phyloP scores from a whole-genome alignment of 805 yeast genomes.

The Hanseniaspora nectarophila region DNA sequence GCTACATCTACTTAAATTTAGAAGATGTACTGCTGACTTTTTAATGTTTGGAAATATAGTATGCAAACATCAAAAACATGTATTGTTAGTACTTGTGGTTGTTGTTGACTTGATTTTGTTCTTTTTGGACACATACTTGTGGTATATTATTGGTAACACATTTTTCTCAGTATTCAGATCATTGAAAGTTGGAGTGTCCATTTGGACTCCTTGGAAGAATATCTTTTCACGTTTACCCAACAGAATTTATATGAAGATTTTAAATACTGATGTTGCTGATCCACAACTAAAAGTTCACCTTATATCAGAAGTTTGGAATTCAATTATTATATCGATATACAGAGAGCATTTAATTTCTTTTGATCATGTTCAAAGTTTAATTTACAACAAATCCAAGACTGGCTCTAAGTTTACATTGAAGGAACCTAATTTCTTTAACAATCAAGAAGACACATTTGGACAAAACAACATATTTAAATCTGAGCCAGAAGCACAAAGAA shows the following conservation, averaged over 20 bases:
- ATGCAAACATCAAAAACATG: conserved; percentile 74
- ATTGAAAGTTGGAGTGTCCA: conserved; percentile 96
- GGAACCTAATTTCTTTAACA: conserved; percentile 97
- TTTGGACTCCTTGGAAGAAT: conserved; percentile 98
- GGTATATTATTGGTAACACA: conserved; percentile 95
- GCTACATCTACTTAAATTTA: conserved; percentile 59
- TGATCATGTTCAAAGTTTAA: conserved; percentile 93
- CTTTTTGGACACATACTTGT: conserved; percentile 96
- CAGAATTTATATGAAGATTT: conserved; percentile 93
- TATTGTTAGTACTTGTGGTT: conserved; percentile 84
- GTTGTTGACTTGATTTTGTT: conserved; percentile 85
- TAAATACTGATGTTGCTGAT: conserved; percentile 98
- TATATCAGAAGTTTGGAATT: conserved; percentile 98
- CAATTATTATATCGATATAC: conserved; percentile 97
- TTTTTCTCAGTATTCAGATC: conserved; percentile 94
- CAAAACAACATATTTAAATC: conserved; percentile 95
- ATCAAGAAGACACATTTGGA: conserved; percentile 89
- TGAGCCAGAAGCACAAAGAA: conserved; percentile 97
- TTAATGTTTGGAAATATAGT: conserved; percentile 64
- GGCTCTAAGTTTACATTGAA: conserved; percentile 97
- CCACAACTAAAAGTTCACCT: conserved; percentile 94
- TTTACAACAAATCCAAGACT: conserved; percentile 91
- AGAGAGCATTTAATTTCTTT: conserved; percentile 96
- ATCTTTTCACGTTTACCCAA: conserved; percentile 95
- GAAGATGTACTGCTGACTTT: conserved; percentile 92